Evolutionary conservation across 139 green algal species (phyloP).

Genomic region (Micromonas commoda): DNA sequence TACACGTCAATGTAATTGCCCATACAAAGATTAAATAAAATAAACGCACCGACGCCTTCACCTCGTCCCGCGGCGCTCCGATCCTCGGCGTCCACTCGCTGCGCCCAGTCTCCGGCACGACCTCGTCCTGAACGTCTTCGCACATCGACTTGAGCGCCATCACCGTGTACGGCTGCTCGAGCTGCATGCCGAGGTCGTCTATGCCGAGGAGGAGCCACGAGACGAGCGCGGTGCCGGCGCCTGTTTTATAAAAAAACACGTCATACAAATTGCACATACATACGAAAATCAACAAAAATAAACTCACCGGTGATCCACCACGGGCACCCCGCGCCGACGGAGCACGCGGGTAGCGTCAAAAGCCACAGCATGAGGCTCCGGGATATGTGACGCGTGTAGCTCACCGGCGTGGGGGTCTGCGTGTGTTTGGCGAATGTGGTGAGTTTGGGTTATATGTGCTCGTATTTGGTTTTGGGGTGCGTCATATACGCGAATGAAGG

Average conservation of each 20-base stretch:
- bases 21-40: no score
- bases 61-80: background rate
- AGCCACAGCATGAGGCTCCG: constrained; percentile 63
- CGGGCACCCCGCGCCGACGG: no score
- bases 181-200: constrained; percentile 47
- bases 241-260: no score
- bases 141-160: constrained; percentile 4
- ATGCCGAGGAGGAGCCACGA: constrained; percentile 48
- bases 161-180: constrained; percentile 41
- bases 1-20: no score
- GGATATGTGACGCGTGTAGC: constrained; percentile 36
- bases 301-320: background rate
- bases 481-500: no score
- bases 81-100: background rate
- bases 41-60: no score
- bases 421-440: no score
- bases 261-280: no score
- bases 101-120: background rate
- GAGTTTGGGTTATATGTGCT: no score
- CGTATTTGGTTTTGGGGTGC: no score
- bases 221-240: background rate
- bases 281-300: constrained; percentile 37
- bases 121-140: constrained; percentile 12
- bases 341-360: constrained; percentile 50
- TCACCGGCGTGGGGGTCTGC: constrained; percentile 25